These are phyloP conservation scores for Apiospora marii DNA, from an alignment of 2,329 filamentous ascomycete genomes.

Conservation along the genomic window DNA sequence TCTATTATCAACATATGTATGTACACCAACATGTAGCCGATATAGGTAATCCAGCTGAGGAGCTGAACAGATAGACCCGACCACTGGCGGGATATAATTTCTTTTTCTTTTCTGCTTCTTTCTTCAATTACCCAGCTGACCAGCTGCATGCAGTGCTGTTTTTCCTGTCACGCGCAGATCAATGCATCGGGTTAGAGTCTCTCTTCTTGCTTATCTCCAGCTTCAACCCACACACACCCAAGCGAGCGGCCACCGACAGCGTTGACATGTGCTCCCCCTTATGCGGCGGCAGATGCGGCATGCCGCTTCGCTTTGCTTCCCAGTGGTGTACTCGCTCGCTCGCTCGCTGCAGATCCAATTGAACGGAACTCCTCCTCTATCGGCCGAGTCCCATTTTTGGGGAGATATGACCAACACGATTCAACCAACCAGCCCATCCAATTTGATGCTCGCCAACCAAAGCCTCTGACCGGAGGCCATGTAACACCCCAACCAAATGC, in stretches of 20 bases:
- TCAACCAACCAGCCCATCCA: not conserved
- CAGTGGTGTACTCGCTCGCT: not conserved
- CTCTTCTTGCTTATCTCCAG: not conserved
- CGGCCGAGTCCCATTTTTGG: not conserved
- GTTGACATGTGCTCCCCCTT: not conserved
- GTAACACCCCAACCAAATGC: not conserved
- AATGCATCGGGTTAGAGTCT: not conserved
- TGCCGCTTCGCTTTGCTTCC: not conserved
- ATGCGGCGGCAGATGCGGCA: slow-evolving; percentile 9
- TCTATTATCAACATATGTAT: not conserved
- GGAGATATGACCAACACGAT: not conserved
- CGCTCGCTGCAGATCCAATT: not conserved
- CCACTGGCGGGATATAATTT: not conserved
- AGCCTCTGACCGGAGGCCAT: not conserved
- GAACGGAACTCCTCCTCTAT: not conserved
- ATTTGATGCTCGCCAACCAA: not conserved
- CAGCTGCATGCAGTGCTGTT: slow-evolving; percentile 3
- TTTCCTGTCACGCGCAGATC: not conserved
- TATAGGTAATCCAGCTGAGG: not conserved
- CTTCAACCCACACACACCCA: not conserved
- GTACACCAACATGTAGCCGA: not conserved
- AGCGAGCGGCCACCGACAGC: not conserved
- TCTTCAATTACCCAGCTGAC: slow-evolving; percentile 2
- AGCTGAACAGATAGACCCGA: slow-evolving; percentile 3
- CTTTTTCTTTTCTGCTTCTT: not conserved